phyloP scores from a whole-genome alignment of 2,329 filamentous ascomycete genomes.

The Ophiostoma sp. region DNA sequence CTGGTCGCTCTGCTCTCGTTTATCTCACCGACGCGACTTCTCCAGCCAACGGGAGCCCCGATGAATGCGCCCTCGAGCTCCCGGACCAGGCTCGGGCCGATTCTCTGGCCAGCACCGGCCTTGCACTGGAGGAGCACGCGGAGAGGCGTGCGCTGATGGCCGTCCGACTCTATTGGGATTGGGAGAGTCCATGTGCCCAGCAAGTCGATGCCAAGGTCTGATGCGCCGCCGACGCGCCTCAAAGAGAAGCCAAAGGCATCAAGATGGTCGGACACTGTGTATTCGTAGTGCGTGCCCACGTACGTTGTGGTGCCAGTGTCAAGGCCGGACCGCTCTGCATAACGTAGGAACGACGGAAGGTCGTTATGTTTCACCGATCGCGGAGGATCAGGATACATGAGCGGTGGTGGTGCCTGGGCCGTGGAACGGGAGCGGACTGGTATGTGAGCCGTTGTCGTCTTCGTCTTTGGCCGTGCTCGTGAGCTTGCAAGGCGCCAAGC shows the following conservation, averaged over 20 bases:
- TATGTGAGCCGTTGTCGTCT: not conserved
- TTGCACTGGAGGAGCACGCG: constrained; percentile 65
- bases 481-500: not conserved
- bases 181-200: constrained; percentile 64
- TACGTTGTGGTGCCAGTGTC: constrained; percentile 55
- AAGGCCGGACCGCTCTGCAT: constrained; percentile 54
- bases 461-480: not conserved
- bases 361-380: constrained; percentile 52
- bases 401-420: constrained; percentile 13
- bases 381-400: constrained; percentile 44
- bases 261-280: constrained; percentile 55
- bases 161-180: constrained; percentile 3
- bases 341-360: constrained; percentile 58
- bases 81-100: constrained; percentile 58
- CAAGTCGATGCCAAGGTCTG: constrained; percentile 69
- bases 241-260: constrained; percentile 58
- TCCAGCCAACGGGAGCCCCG: constrained; percentile 68
- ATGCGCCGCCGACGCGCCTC: constrained; percentile 57
- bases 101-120: constrained; percentile 42
- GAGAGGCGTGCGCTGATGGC: constrained; percentile 34
- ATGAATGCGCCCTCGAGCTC: constrained; percentile 75
- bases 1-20: too few species aligned
- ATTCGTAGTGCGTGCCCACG: constrained; percentile 72
- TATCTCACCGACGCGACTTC: constrained; percentile 28
- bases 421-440: not conserved